Base-by-base conservation (phyloP, 208 protist genomes). In the Trypanosoma theileri region DNA sequence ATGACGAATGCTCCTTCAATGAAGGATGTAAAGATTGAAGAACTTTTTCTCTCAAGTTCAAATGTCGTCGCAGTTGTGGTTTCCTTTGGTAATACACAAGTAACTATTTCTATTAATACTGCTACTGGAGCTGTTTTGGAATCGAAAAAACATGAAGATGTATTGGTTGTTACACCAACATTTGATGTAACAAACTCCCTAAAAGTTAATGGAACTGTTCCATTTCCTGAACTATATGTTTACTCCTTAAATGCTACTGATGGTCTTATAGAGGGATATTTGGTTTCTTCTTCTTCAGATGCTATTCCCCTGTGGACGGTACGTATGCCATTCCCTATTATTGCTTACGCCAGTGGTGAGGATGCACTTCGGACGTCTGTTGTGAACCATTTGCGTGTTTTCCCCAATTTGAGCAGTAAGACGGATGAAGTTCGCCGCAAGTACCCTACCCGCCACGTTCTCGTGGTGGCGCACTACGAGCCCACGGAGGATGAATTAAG, bases 401-500 rank as follows among this genome's bases (percentile, higher is more conserved):
- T 85, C 78, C 84, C 81, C 13, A 97, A 92, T 73, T 66, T 73
- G 28, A 84, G 75, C 13, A 77, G 80, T 35, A 77, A 74, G 10
- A 75, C 79, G 17, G 84, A 95, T 24, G 89, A 95, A 68, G 90
- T 97, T 58, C 85, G 84, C 51, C 86, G 81, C 58, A 84, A 84
- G 63, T 97, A 91, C 71, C 86, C 90, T 1, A 91, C 82, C 31
- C 80, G 75, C 58, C 94, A 97, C 69, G 80, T 94, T 24, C 59
- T 97, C 56, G 86, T 76, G 14, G 79, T 96, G 24, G 86, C 88
- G 21, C 79, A 94, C 76, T 91, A 92, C 64, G 88, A 91, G 73
- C 71, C 79, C 16, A 35, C 64, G 2, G 81, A 90, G 41, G 68
- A 77, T 11, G 81, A 92, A 70, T 65, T 92, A 31, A 71, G 81